Conservation (phyloP, 345 rosid species). For the Citrus reticulata region DNA sequence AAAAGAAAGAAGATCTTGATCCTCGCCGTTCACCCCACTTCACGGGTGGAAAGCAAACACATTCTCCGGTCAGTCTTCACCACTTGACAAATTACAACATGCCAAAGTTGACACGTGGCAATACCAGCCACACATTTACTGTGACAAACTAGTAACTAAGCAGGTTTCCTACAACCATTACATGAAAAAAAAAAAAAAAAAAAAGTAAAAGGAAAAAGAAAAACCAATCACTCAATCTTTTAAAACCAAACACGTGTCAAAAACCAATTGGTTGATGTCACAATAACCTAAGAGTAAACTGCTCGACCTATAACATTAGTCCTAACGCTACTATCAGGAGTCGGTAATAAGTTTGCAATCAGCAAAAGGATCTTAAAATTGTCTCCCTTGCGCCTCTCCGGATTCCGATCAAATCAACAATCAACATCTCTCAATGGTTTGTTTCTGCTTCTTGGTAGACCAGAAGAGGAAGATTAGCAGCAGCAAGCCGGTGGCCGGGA, state of each 20-base stretch:
- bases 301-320: background rate
- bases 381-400: background rate
- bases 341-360: background rate
- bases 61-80: background rate
- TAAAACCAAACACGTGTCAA: background rate
- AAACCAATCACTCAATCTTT: too few relatives aligned
- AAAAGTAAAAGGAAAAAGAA: too few relatives aligned
- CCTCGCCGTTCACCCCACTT: too few relatives aligned
- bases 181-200: background rate
- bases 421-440: conserved; percentile 39
- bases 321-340: background rate
- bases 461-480: conserved; percentile 47
- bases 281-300: background rate
- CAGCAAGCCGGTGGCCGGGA: conserved; percentile 71
- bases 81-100: background rate
- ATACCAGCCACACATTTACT: background rate
- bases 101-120: background rate
- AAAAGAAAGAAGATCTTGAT: too few relatives aligned
- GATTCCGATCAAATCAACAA: too few relatives aligned
- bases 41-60: background rate
- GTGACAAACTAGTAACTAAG: background rate
- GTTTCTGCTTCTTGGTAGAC: conserved; percentile 73
- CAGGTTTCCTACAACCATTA: background rate
- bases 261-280: background rate
- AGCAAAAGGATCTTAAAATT: background rate